Conservation (phyloP, 257 asterid species). For the Rauvolfia tetraphylla region DNA sequence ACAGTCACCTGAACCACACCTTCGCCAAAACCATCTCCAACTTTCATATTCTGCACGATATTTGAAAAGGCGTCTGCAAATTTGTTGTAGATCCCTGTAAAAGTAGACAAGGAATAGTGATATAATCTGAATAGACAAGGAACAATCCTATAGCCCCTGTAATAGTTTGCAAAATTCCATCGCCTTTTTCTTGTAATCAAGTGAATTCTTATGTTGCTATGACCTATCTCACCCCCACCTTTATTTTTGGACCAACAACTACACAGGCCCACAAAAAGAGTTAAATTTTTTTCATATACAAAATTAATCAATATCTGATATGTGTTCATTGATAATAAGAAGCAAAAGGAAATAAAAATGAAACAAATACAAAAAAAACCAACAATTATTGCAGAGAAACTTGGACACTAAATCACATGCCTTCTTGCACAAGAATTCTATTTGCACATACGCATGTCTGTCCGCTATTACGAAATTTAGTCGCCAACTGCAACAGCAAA, state of each 20-base stretch:
- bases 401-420: constrained; percentile 30
- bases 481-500: constrained; percentile 61
- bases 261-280: background rate
- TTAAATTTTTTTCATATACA: background rate
- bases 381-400: background rate
- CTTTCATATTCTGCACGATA: constrained; percentile 80
- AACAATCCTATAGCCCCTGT: too few relatives aligned
- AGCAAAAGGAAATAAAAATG: background rate
- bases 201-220: background rate
- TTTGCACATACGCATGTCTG: constrained; percentile 99
- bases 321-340: background rate
- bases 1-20: constrained; percentile 77
- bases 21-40: constrained; percentile 91
- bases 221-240: background rate
- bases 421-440: constrained; percentile 94
- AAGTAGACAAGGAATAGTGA: constrained; percentile 11
- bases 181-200: background rate
- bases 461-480: constrained; percentile 96
- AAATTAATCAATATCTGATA: background rate
- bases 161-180: background rate
- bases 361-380: background rate
- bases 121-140: background rate
- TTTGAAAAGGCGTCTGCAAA: constrained; percentile 68
- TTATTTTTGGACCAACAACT: background rate
- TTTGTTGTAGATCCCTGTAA: constrained; percentile 74